Base-by-base conservation (phyloP, 768 basidiomycete genomes). In the Boletus barrowsii region DNA sequence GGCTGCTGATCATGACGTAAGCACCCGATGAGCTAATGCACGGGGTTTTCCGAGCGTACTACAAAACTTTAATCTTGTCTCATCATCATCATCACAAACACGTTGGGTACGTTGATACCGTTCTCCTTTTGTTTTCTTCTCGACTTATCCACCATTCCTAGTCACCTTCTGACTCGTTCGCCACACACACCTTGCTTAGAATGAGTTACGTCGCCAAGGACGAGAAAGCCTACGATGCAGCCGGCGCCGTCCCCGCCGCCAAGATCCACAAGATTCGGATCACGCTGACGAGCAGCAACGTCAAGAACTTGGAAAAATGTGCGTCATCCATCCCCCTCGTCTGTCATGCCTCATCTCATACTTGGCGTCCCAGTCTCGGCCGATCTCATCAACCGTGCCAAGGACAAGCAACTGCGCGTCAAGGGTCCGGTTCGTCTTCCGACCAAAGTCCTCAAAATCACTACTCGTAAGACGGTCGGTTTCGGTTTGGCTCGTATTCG, bases 141-240 rank as follows among this genome's bases (percentile, higher is more conserved):
- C 35, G 32, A 49, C 58, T 49, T 32, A 53, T 10, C 10, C 53
- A 14, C 18, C 48, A 10, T 35, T 18, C 20, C 53, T 24, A 87
- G 86, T 87, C 88, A 88, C 87, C 87, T 87, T 80, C 86, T 89
- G 81, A 84, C 86, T 87, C 84, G 77, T 79, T 77, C 67, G 58
- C 53, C 54, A 59, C 42, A 43, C 4, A 26, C 33, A 51, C 50
- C 33, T 52, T 39, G 20, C 67, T 55, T 62, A 88, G 71, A 76
- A 93, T 93, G 92, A 92, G 90, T 90, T 93, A 95, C 89, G 93
- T 93, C 91, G 90, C 92, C 81, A 93, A 93, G 85, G 90, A 88
- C 74, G 93, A 94, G 75, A 94, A 98, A 75, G 94, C 97, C 73
- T 94, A 93, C 81, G 97, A 98, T 64, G 93, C 92, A 57, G 87